Conservation (phyloP, 108 stramenopile genomes). For the Pseudonitzschia multistriata region DNA sequence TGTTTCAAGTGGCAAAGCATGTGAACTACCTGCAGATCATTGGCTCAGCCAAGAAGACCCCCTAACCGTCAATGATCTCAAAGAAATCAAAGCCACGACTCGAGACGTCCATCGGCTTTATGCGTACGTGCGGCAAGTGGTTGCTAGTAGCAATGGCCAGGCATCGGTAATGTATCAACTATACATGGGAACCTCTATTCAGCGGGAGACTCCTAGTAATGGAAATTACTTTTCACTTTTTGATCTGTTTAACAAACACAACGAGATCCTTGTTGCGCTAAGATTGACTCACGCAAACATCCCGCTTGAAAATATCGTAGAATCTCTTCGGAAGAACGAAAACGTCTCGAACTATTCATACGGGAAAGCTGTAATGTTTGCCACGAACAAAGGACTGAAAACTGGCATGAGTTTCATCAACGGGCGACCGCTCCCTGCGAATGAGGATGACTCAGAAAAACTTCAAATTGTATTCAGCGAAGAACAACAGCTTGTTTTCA, state of each 20-base stretch:
- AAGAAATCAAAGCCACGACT: constrained; percentile 22
- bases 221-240: constrained; percentile 22
- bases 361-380: constrained; percentile 54
- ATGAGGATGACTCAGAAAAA: constrained; percentile 32
- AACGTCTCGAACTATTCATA: constrained; percentile 31
- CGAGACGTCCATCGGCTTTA: constrained; percentile 45
- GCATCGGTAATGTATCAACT: constrained; percentile 31
- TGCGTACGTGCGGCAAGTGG: constrained; percentile 12
- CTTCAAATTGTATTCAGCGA: constrained; percentile 52
- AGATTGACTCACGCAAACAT: constrained; percentile 10
- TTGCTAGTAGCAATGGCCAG: constrained; percentile 2
- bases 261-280: constrained; percentile 38
- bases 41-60: constrained; percentile 23
- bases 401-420: constrained; percentile 84
- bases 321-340: constrained; percentile 9
- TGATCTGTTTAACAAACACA: constrained; percentile 36
- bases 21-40: constrained; percentile 27
- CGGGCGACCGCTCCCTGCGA: constrained; percentile 67
- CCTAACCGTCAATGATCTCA: constrained; percentile 17
- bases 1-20: constrained; percentile 26
- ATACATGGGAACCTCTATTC: constrained; percentile 17
- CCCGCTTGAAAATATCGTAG: not conserved
- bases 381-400: constrained; percentile 48
- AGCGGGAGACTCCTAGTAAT: not conserved
- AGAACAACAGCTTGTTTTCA: constrained; percentile 59